A percentile compares a stretch with the other conserved stretches of the same genome.
phyloP scores from a whole-genome alignment of 1,284 basidiomycete species.

The Vanrija sp. region DNA sequence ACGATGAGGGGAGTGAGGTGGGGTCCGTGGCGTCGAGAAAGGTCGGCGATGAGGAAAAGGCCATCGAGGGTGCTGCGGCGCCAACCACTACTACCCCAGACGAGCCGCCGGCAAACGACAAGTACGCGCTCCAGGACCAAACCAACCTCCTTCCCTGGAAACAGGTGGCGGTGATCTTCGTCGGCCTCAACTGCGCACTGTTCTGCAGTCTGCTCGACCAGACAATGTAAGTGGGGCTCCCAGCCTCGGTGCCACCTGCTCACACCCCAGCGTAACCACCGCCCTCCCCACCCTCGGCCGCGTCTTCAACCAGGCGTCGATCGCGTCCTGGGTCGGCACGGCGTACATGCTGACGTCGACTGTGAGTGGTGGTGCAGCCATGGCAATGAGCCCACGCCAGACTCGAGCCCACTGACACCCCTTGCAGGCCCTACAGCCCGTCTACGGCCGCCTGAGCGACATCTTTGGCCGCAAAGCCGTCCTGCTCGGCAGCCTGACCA shows the following conservation, averaged over 20 bases:
- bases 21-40: too few species aligned
- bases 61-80: too few species aligned
- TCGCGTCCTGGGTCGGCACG: conserved; percentile 61
- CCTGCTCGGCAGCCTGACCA: conserved; percentile 50
- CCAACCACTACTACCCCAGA: too few species aligned
- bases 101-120: conserved; percentile 20
- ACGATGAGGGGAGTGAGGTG: too few species aligned
- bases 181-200: conserved; percentile 52
- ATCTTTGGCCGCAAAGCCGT: conserved; percentile 68
- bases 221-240: conserved; percentile 22
- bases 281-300: conserved; percentile 63
- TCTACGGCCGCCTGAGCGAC: conserved; percentile 65
- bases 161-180: conserved; percentile 60
- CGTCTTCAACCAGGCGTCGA: conserved; percentile 60
- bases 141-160: conserved; percentile 66
- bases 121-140: conserved; percentile 59
- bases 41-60: too few species aligned
- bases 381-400: not conserved
- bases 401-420: too few species aligned
- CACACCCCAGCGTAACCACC: conserved; percentile 57
- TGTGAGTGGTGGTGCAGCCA: not conserved
- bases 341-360: conserved; percentile 30
- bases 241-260: conserved; percentile 51
- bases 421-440: conserved; percentile 52
- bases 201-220: conserved; percentile 56